A percentile compares a stretch with the other conserved stretches of the same genome.
Conservation (phyloP, 2,329 filamentous ascomycete species). For the Zelopaecilomyces penicillatus region DNA sequence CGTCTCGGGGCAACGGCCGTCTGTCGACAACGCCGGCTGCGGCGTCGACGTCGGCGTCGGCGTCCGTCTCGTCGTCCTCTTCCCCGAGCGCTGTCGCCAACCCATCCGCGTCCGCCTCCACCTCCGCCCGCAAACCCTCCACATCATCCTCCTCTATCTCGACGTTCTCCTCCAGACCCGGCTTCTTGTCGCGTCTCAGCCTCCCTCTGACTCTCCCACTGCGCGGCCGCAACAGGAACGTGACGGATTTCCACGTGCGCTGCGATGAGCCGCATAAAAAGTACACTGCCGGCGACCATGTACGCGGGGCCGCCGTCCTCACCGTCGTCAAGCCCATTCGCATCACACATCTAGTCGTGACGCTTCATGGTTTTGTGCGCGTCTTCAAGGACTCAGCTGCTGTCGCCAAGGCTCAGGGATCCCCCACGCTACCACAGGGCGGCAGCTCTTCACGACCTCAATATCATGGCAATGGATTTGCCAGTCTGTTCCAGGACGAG, state of each 20-base stretch:
- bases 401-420: constrained; percentile 41
- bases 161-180: constrained; percentile 19
- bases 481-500: constrained; percentile 77
- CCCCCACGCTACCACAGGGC: constrained; percentile 32
- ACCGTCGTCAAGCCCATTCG: constrained; percentile 65
- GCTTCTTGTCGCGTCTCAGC: constrained; percentile 44
- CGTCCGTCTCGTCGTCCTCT: constrained; percentile 32
- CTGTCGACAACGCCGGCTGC: constrained; percentile 15
- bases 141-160: constrained; percentile 15
- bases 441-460: constrained; percentile 33
- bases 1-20: constrained; percentile 12
- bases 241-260: constrained; percentile 71
- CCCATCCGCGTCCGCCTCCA: constrained; percentile 21
- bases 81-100: constrained; percentile 15
- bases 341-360: constrained; percentile 72
- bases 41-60: constrained; percentile 13
- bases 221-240: constrained; percentile 50
- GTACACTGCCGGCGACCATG: constrained; percentile 66
- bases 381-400: constrained; percentile 64
- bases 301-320: constrained; percentile 64
- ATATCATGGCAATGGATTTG: constrained; percentile 69
- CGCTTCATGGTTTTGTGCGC: constrained; percentile 69
- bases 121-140: constrained; percentile 16
- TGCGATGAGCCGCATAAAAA: constrained; percentile 70
- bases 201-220: constrained; percentile 42